These are phyloP conservation scores for Botrytis aclada DNA, from an alignment of 2,329 filamentous ascomycete genomes.

Conservation along the genomic window DNA sequence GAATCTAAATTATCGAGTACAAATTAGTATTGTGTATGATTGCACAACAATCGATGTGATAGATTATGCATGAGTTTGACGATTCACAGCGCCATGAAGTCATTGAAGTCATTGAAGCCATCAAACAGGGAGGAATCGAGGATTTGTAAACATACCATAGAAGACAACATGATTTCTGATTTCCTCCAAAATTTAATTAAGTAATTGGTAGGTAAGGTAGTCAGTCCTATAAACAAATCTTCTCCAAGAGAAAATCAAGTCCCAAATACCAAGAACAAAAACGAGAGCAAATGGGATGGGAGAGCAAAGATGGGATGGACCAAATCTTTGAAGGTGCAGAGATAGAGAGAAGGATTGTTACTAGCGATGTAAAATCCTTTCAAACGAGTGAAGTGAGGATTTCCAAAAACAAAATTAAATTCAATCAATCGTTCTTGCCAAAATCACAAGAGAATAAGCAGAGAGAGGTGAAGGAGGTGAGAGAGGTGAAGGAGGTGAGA, in stretches of 20 bases:
- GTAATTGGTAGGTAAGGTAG: not conserved
- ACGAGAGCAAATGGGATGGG: not conserved
- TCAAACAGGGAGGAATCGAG: not conserved
- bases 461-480: not conserved
- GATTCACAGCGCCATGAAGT: not conserved
- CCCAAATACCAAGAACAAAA: not conserved
- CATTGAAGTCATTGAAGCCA: not conserved
- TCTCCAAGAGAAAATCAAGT: not conserved
- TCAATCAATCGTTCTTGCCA: not conserved
- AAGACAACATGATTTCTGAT: slow-evolving; percentile 3
- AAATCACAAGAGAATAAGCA: not conserved
- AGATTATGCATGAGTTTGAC: not conserved
- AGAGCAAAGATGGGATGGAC: not conserved
- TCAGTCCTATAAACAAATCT: not conserved
- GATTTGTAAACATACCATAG: not conserved
- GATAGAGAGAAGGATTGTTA: not conserved
- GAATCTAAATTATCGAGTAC: slow-evolving; percentile 17
- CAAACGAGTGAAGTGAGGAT: not conserved
- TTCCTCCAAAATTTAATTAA: not conserved
- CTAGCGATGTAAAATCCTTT: not conserved
- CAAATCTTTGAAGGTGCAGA: not conserved
- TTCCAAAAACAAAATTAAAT: not conserved
- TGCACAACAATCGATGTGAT: not conserved
- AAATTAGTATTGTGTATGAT: not conserved
- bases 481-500: not conserved